Percentiles rank a stretch among this genome's conserved stretches.
Conservation (phyloP, 441 rosid species). For the Geranium incanum region DNA sequence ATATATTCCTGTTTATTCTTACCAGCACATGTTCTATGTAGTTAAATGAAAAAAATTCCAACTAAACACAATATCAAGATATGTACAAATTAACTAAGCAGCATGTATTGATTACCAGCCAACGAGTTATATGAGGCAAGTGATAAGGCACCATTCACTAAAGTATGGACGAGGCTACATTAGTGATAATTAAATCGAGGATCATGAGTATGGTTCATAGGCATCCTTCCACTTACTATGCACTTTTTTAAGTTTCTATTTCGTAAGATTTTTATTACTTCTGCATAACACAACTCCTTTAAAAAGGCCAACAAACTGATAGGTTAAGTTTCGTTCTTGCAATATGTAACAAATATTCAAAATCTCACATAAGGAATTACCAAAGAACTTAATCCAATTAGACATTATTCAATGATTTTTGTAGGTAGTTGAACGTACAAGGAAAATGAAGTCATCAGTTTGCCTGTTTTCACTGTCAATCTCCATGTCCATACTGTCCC, state of each 20-base stretch:
- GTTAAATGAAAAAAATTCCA: background rate
- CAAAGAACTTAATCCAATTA: background rate
- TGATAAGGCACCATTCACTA: background rate
- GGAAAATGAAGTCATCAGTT: slow-evolving; percentile 65
- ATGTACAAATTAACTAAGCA: background rate
- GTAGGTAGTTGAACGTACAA: slow-evolving; percentile 43
- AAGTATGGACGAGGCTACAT: background rate
- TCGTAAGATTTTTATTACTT: background rate
- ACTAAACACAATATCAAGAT: background rate
- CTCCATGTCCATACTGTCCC: slow-evolving; percentile 69
- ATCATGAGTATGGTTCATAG: slow-evolving; percentile 3
- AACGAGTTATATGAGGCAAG: background rate
- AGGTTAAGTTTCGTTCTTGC: background rate
- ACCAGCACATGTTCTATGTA: background rate
- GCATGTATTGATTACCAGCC: background rate
- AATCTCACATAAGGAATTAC: background rate
- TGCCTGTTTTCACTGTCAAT: slow-evolving; percentile 70
- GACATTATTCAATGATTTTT: slow-evolving; percentile 17
- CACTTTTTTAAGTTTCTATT: background rate
- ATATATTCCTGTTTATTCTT: background rate
- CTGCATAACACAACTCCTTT: background rate
- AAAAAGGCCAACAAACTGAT: background rate
- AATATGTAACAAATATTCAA: background rate
- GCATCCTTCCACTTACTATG: background rate
- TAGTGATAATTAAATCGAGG: background rate